Percentiles rank a stretch among this genome's conserved stretches.
Evolutionary conservation across 179 eudicot genomes (phyloP).

Genomic region (Sideroxylon spinosum): DNA sequence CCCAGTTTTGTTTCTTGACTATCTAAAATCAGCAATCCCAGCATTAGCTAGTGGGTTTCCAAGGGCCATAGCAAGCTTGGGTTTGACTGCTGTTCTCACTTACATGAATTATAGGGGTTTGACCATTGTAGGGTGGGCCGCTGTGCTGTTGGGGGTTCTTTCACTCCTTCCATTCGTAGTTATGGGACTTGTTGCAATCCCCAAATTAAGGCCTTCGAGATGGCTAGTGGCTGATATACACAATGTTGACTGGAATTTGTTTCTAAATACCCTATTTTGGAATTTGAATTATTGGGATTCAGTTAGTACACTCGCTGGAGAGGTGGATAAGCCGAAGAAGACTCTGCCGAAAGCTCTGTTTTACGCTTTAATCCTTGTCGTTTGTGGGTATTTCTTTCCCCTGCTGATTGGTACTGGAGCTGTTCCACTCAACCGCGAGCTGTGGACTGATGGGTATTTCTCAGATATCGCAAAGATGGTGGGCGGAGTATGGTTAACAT

Average conservation of each 20-base stretch:
- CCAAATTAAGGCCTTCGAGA: conserved; percentile 20
- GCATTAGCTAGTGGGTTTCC: conserved; percentile 18
- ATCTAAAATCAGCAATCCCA: conserved; percentile 20
- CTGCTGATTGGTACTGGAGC: conserved; percentile 23
- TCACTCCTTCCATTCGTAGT: conserved; percentile 23
- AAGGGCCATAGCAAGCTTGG: conserved; percentile 12
- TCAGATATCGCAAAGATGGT: conserved; percentile 23
- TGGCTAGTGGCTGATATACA: conserved; percentile 23
- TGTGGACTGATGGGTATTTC: conserved; percentile 24
- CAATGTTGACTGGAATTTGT: conserved; percentile 26
- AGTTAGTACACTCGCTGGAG: conserved; percentile 24
- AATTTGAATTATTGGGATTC: conserved; percentile 30
- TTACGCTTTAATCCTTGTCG: conserved; percentile 24
- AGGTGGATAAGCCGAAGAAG: conserved; percentile 25
- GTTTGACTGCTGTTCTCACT: conserved; percentile 21
- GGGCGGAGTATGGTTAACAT: conserved; percentile 25
- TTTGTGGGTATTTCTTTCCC: conserved; percentile 23
- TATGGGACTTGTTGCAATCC: conserved; percentile 23
- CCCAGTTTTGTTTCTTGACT: conserved; percentile 25
- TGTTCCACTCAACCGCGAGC: conserved; percentile 9
- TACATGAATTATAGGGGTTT: conserved; percentile 25
- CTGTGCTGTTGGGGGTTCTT: conserved; percentile 22
- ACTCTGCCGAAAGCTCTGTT: conserved; percentile 25
- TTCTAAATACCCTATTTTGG: conserved; percentile 25
- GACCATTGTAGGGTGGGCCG: conserved; percentile 22